Percentiles rank a stretch among this genome's conserved stretches.
phyloP scores from a whole-genome alignment of 176 grass and related monocot species.

The Oryza meridionalis region DNA sequence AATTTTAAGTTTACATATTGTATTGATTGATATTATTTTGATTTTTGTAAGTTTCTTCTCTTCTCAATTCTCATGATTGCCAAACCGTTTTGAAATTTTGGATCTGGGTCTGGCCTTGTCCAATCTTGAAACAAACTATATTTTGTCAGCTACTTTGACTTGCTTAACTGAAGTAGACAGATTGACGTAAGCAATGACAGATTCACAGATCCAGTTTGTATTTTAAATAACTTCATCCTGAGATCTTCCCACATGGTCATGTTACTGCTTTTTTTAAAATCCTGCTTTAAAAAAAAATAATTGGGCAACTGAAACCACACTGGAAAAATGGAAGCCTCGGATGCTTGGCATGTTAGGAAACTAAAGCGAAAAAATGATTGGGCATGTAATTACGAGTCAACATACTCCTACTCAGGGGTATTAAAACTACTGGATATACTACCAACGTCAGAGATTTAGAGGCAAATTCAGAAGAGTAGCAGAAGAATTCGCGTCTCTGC shows the following conservation, averaged over 20 bases:
- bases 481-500: neutral
- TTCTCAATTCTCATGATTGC: conserved; percentile 23
- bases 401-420: neutral
- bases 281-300: no score
- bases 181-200: conserved; percentile 35
- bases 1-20: conserved; percentile 41
- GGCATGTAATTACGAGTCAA: neutral
- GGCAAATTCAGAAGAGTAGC: neutral
- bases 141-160: conserved; percentile 7
- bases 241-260: neutral
- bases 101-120: neutral
- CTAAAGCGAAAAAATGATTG: neutral
- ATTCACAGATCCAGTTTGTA: neutral
- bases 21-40: conserved; percentile 40
- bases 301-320: no score
- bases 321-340: neutral
- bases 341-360: neutral
- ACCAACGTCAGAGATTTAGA: neutral
- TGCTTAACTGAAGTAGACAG: conserved; percentile 24
- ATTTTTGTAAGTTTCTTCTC: neutral
- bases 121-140: neutral
- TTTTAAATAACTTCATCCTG: neutral
- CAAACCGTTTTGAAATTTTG: conserved; percentile 1
- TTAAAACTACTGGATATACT: neutral
- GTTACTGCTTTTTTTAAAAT: neutral